Evolutionary conservation across 2,329 filamentous ascomycete genomes (phyloP).

Genomic region (Cladosporium sp.): DNA sequence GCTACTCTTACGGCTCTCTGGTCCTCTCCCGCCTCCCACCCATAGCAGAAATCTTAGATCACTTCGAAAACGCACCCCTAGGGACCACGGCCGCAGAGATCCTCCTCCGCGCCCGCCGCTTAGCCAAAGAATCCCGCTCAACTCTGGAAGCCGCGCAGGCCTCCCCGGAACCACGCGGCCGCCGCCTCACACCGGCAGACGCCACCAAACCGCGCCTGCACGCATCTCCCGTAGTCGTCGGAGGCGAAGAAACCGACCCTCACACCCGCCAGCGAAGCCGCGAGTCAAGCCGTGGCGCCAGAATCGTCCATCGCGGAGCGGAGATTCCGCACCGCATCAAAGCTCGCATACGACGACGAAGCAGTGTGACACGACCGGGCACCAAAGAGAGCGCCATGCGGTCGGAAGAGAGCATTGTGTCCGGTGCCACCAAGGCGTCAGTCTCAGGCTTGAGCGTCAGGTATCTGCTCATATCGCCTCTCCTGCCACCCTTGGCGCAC

Average conservation of each 20-base stretch:
- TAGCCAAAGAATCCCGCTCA: slow-evolving; percentile 60
- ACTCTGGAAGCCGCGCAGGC: slow-evolving; percentile 33
- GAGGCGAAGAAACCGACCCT: slow-evolving; percentile 45
- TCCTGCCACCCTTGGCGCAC: slow-evolving; percentile 42
- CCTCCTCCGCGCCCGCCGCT: slow-evolving; percentile 61
- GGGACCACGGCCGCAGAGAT: slow-evolving; percentile 65
- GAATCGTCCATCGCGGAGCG: slow-evolving; percentile 36
- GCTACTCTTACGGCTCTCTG: slow-evolving; percentile 89
- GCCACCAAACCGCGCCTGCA: slow-evolving; percentile 5
- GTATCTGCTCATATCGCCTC: slow-evolving; percentile 46
- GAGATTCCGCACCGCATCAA: slow-evolving; percentile 35
- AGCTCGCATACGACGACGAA: slow-evolving; percentile 24
- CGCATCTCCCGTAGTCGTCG: slow-evolving; percentile 30
- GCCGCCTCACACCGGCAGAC: slow-evolving; percentile 19
- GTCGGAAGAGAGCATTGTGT: slow-evolving; percentile 24
- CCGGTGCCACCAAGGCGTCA: slow-evolving; percentile 24
- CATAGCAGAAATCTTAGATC: slow-evolving; percentile 49
- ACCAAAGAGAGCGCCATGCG: slow-evolving; percentile 20
- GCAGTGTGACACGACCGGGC: slow-evolving; percentile 6
- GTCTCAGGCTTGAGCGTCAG: slow-evolving; percentile 19
- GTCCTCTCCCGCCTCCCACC: slow-evolving; percentile 70
- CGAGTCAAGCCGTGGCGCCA: slow-evolving; percentile 34
- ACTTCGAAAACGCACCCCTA: slow-evolving; percentile 52
- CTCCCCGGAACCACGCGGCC: slow-evolving; percentile 32
- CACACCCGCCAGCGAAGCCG: slow-evolving; percentile 37